phyloP scores from a whole-genome alignment of 2,329 filamentous ascomycete species.

The Hyphodiscus sp. region DNA sequence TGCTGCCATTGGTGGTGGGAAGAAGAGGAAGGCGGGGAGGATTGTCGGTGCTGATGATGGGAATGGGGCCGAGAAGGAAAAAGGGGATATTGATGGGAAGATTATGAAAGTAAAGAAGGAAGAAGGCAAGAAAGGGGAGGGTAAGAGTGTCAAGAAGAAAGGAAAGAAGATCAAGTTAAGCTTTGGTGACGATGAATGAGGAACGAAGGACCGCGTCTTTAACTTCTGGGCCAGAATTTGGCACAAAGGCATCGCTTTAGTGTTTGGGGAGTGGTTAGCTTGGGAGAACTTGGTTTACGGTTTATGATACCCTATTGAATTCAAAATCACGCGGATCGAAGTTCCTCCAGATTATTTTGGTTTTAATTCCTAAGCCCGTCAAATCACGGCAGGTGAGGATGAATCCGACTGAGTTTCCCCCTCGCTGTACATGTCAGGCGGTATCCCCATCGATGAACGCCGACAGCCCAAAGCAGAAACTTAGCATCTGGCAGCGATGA shows the following conservation, averaged over 20 bases:
- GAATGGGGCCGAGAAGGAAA: conserved; percentile 4
- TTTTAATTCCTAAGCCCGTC: not conserved
- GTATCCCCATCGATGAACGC: not conserved
- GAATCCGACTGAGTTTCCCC: conserved; percentile 1
- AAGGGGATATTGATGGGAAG: not conserved
- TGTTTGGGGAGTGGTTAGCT: not conserved
- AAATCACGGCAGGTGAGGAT: not conserved
- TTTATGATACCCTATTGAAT: not conserved
- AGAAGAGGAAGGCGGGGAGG: conserved; percentile 51
- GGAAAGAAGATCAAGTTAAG: conserved; percentile 59
- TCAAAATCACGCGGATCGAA: not conserved
- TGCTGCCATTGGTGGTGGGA: conserved; percentile 38
- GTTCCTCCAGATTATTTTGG: not conserved
- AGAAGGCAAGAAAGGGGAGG: conserved; percentile 12
- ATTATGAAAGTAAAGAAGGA: not conserved
- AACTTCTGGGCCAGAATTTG: not conserved
- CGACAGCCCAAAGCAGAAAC: conserved; percentile 2
- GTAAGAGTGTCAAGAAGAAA: conserved; percentile 31
- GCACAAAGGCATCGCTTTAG: not conserved
- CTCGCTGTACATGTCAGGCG: not conserved
- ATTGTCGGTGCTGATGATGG: conserved; percentile 36
- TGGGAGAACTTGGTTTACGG: not conserved
- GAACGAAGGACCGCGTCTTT: not conserved
- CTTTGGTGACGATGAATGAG: conserved; percentile 53
- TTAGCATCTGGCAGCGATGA: not conserved